These are phyloP conservation scores for Vigna mungo DNA, from an alignment of 306 rosid genomes.

Conservation along the genomic window DNA sequence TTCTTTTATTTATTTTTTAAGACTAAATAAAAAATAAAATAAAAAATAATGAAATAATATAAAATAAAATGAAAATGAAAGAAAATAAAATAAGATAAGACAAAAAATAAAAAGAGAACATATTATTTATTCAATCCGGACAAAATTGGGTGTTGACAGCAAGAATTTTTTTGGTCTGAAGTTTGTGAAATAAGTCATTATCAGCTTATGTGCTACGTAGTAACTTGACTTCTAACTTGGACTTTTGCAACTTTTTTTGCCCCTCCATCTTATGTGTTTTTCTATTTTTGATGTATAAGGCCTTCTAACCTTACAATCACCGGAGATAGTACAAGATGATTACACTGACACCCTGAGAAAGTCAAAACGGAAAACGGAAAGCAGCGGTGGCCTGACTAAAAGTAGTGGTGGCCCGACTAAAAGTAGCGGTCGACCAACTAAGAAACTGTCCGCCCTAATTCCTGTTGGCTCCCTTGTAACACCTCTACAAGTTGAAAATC, in stretches of 20 bases:
- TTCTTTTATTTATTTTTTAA: no score
- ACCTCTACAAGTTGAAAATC: conserved; percentile 24
- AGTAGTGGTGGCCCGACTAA: neutral
- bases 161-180: no score
- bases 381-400: neutral
- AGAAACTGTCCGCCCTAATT: neutral
- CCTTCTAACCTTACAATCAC: neutral
- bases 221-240: neutral
- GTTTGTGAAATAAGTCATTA: no score
- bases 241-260: neutral
- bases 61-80: no score
- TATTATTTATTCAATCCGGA: no score
- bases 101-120: no score
- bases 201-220: no score
- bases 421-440: neutral
- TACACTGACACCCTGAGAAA: neutral
- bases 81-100: no score
- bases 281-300: conserved; percentile 13
- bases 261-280: neutral
- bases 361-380: neutral
- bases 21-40: no score
- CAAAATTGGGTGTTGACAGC: no score
- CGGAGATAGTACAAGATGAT: neutral
- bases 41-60: no score
- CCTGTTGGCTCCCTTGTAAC: neutral